phyloP scores from a whole-genome alignment of 345 rosid genomes.

The Bruguiera parviflora region DNA sequence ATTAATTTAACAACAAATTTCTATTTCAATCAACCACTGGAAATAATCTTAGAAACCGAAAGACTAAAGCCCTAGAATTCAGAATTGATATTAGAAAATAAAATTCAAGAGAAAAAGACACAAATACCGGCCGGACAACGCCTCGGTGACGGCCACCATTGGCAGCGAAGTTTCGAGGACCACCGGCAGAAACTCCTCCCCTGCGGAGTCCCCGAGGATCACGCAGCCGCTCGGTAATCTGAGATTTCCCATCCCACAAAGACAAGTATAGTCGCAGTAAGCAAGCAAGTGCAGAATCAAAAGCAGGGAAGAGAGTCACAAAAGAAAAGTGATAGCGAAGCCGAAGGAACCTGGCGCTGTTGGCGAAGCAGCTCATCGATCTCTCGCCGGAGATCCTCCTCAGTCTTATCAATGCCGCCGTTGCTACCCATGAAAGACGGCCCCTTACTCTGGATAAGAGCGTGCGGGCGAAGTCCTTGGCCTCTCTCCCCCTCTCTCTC shows the following conservation, averaged over 20 bases:
- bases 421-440: slow-evolving; percentile 14
- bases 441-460: too few relatives aligned
- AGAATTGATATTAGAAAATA: neutral
- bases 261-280: neutral
- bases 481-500: neutral
- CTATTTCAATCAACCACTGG: too few relatives aligned
- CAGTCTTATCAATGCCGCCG: slow-evolving; percentile 61
- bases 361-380: slow-evolving; percentile 91
- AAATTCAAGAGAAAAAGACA: neutral
- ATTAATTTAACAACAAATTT: neutral
- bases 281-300: neutral
- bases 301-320: neutral
- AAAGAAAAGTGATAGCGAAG: too few relatives aligned
- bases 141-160: slow-evolving; percentile 63
- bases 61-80: neutral
- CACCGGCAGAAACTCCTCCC: slow-evolving; percentile 53
- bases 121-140: slow-evolving; percentile 54
- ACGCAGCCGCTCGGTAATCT: slow-evolving; percentile 88
- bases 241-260: neutral
- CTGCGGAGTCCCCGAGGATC: slow-evolving; percentile 93
- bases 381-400: slow-evolving; percentile 73
- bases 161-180: slow-evolving; percentile 54
- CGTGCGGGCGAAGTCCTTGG: neutral
- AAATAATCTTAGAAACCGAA: neutral
- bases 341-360: slow-evolving; percentile 62